Evolutionary conservation across 2,329 filamentous ascomycete genomes (phyloP).

Genomic region (Ramularia collo-cygni): DNA sequence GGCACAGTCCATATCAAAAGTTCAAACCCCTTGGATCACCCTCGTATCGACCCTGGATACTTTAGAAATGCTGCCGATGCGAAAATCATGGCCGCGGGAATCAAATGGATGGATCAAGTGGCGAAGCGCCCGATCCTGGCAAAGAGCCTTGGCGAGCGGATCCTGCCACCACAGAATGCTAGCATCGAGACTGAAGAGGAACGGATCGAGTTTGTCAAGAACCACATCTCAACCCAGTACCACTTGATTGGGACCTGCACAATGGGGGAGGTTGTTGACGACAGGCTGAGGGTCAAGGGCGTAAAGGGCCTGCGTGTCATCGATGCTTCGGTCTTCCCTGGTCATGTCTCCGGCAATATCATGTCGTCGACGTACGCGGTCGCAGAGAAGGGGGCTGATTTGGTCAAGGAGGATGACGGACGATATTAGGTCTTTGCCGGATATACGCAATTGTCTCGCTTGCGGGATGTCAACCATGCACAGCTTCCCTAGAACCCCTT

Average conservation of each 20-base stretch:
- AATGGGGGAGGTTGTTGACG: conserved; percentile 29
- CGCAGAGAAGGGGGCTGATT: conserved; percentile 32
- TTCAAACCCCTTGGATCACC: conserved; percentile 20
- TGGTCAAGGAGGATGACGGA: conserved; percentile 25
- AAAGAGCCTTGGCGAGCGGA: conserved; percentile 33
- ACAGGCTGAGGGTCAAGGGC: conserved; percentile 26
- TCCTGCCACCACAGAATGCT: conserved; percentile 27
- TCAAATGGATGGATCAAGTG: conserved; percentile 39
- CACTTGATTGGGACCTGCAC: conserved; percentile 37
- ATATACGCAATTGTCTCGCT: too few relatives aligned
- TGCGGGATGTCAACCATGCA: too few relatives aligned
- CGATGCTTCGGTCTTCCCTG: conserved; percentile 32
- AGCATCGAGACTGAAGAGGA: conserved; percentile 24
- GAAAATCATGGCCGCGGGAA: conserved; percentile 26
- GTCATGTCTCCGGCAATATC: conserved; percentile 28
- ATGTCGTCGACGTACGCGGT: conserved; percentile 30
- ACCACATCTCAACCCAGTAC: conserved; percentile 31
- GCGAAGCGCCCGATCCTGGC: conserved; percentile 37
- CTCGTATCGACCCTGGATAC: conserved; percentile 29
- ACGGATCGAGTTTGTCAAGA: conserved; percentile 22
- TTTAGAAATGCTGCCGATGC: conserved; percentile 27
- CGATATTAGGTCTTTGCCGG: too few relatives aligned
- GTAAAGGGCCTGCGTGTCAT: conserved; percentile 26
- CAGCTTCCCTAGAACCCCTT: too few relatives aligned
- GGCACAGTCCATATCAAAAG: conserved; percentile 28